These are phyloP conservation scores for Cytospora chrysosperma DNA, from an alignment of 2,329 filamentous ascomycete species.

Conservation along the genomic window DNA sequence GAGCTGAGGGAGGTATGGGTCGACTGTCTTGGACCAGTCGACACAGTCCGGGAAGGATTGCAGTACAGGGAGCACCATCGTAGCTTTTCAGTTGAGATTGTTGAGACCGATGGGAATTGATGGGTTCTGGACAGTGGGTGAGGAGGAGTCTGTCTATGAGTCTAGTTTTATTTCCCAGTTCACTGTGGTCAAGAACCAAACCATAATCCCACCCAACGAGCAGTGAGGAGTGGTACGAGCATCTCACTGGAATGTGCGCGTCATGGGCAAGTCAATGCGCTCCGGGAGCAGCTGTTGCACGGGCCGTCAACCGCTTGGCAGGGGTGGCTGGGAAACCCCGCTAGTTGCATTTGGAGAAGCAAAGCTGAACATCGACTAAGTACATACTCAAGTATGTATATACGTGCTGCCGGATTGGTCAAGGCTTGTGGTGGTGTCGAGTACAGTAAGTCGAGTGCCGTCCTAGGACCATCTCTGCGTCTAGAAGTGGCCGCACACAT, in stretches of 20 bases:
- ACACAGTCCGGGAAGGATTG: conserved; percentile 71
- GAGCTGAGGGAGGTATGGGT: conserved; percentile 71
- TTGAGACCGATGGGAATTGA: too few species aligned
- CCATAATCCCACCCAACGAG: too few species aligned
- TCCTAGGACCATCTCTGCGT: not conserved
- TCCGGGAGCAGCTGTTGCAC: not conserved
- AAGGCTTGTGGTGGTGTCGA: not conserved
- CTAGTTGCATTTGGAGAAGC: conserved; percentile 3
- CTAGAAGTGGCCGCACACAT: not conserved
- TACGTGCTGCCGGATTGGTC: not conserved
- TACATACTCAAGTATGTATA: too few species aligned
- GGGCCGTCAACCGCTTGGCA: not conserved
- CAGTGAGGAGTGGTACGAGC: not conserved
- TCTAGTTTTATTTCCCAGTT: not conserved
- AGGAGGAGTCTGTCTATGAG: not conserved
- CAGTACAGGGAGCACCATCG: conserved; percentile 74
- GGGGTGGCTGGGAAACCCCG: not conserved
- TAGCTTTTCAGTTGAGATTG: too few species aligned
- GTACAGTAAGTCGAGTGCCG: not conserved
- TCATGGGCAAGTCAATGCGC: conserved; percentile 14
- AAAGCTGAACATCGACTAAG: not conserved
- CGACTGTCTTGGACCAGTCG: conserved; percentile 71
- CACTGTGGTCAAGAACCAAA: not conserved
- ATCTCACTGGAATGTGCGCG: conserved; percentile 19
- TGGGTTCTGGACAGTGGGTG: not conserved